Percentiles rank a stretch among this genome's conserved stretches.
Conservation (phyloP, 768 basidiomycete genomes). For the Pleurotus salmoneostramineus region DNA sequence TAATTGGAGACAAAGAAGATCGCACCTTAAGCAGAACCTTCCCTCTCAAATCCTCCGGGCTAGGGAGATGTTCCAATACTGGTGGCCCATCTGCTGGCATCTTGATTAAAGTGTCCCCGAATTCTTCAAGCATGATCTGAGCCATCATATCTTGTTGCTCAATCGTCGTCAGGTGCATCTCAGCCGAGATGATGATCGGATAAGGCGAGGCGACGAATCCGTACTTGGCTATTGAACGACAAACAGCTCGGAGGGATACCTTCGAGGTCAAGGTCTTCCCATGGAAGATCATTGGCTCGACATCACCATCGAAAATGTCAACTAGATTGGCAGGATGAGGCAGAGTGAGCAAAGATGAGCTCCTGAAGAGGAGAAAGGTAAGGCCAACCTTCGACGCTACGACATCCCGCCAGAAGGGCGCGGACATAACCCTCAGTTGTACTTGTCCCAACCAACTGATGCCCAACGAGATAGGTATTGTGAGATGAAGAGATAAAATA, state of each 20-base stretch:
- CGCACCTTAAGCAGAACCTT: conserved; percentile 79
- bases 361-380: conserved; percentile 50
- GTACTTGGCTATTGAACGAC: conserved; percentile 84
- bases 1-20: conserved; percentile 6
- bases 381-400: conserved; percentile 81
- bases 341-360: conserved; percentile 47
- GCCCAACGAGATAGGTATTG: conserved; percentile 82
- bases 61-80: conserved; percentile 63
- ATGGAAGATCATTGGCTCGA: conserved; percentile 87
- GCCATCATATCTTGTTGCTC: conserved; percentile 51
- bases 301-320: conserved; percentile 88
- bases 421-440: conserved; percentile 87
- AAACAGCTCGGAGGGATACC: conserved; percentile 78
- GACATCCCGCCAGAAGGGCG: conserved; percentile 81
- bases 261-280: conserved; percentile 90
- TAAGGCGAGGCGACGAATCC: conserved; percentile 93
- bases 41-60: conserved; percentile 81
- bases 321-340: conserved; percentile 47
- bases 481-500: conserved; percentile 92
- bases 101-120: conserved; percentile 35
- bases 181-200: conserved; percentile 96
- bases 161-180: conserved; percentile 74
- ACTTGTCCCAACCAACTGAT: conserved; percentile 74
- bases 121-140: conserved; percentile 42
- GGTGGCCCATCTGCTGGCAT: conserved; percentile 34